Base-by-base conservation (phyloP, 345 rosid genomes). In the Linum usitatissimum region DNA sequence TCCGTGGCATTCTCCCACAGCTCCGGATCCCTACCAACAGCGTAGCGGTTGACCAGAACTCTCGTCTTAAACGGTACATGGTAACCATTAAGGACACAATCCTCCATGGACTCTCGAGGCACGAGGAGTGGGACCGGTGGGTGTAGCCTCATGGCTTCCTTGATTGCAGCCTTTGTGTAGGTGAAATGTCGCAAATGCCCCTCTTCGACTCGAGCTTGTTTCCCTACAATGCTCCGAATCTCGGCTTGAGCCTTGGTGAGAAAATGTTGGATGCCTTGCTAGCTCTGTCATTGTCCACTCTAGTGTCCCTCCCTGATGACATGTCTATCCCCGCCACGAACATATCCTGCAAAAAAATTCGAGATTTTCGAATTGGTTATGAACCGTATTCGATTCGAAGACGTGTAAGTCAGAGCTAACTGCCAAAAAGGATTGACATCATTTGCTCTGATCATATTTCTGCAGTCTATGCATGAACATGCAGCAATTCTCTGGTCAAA, bases 241-340 rank as follows among this genome's bases (percentile, higher is more conserved):
- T 73, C 76, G 64, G 57, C 64, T 58, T 66, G 71, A 49, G 78
- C 78, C 53, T 68, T 74, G 62, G 55, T 59, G 70, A 74, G 57
- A 18, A 18, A 66, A 49, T 58, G n/a, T 45, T 1, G 83, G 78
- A 48, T 73, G 73, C 42, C 66, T 76, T 3, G 66, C 66, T 36
- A 76, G 68, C 75, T 74, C 78, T 45, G 80, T 62, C 69, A 79
- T 28, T 15, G 74, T 59, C 78, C 78, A 76, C 55, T 76, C 83
- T n/a, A 79, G 34, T 4, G 66, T 73, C 39, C 76, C 72, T 73
- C 39, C 76, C 72, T 0, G 72, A 57, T 7, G 80, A 48, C 63
- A 80, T 70, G 57, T 73, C 77, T 4, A 78, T 73, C 63, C 80
- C 80, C 6, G 78, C 78, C 6, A 79, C 77, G 42, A 76, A 70